Base-by-base conservation (phyloP, 495 filamentous ascomycete genomes). In the Parachaetomium inaequale region DNA sequence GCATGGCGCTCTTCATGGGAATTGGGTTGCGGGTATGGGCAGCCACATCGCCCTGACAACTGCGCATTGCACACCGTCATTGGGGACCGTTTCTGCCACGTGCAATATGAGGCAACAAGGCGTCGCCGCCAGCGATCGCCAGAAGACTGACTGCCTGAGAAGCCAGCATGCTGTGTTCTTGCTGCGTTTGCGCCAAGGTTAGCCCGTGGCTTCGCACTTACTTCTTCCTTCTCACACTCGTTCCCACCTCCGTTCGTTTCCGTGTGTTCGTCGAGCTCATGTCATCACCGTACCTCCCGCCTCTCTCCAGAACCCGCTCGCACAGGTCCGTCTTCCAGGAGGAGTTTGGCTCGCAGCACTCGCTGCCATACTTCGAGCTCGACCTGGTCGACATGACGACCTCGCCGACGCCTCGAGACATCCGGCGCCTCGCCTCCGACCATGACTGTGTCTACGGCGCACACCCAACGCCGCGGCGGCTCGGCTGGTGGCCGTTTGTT, bases 361-460 rank as follows among this genome's bases (percentile, higher is more conserved):
- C 67, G 3, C n/a, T 58, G 12, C 61, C 67, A 12, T 36, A 32
- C 29, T 31, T 31, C 23, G 34, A 57, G 45, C 28, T 58, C 53
- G 59, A 52, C 12, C 46, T 55, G 15, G 52, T 19, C 55, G 55
- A 47, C 57, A 68, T 67, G 68, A 29, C 45, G 15, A 53, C 40
- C 19, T 65, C 63, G 2, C 66, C 66, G 0, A 73, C 71, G 2
- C 67, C 69, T 1, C 34, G 69, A 40, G 67, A 70, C 45, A 31
- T 73, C 21, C 57, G 66, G 7, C 67, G 69, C 6, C 62, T 71
- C 36, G 71, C 71, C 4, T 70, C 71, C 0, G 67, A 71, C 32
- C 71, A 73, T 45, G 63, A 70, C 26, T 73, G 70, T 36, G 67
- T 73, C 29, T 54, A 66, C 2, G 63, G 61, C 11, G 69, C 67